Base-by-base conservation (phyloP, 2,329 filamentous ascomycete species). In the Aureobasidium sp. region DNA sequence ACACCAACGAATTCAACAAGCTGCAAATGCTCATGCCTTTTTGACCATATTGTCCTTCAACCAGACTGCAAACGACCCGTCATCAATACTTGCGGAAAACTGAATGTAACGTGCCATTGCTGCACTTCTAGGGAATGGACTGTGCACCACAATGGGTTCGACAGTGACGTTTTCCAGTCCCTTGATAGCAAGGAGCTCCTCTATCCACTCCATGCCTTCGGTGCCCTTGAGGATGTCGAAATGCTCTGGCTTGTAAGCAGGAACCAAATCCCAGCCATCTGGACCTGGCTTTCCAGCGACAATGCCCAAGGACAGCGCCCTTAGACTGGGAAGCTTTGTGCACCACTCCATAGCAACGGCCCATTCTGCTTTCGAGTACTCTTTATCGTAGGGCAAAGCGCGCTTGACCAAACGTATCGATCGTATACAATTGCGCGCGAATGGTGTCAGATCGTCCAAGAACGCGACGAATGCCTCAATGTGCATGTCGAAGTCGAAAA, bases 401-500 rank as follows among this genome's bases (percentile, higher is more conserved):
- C 80, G 78, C 68, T 86, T 86, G 27, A 81, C 79, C 22, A 87
- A 66, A 14, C 77, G 76, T 12, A 87, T 71, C 39, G 77, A 75
- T 33, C 75, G 74, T 63, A 87, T 72, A 50, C 80, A 73, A 11
- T 71, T 69, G 37, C 81, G 76, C 2, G 80, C 78, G 19, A 70
- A 66, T 1, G 78, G 75, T 2, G 80, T 82, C 37, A 85, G 76
- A 68, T 86, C 83, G 35, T 75, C 73, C 42, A 87, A 74, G 68
- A 87, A 87, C 0, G 84, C 82, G 0, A 80, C 77, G 6, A 84
- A 77, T 17, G 84, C 82, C 70, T 87, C 84, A 65, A 87, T 76
- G 70, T 83, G 77, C 52, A 77, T 77, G 64, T 80, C 81, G 69
- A 87, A 87, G 67, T 82, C 79, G 70, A 87, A 86, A 0, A 75